These are phyloP conservation scores for Colletotrichum zoysiae DNA, from an alignment of 2,329 filamentous ascomycete species.

Conservation along the genomic window DNA sequence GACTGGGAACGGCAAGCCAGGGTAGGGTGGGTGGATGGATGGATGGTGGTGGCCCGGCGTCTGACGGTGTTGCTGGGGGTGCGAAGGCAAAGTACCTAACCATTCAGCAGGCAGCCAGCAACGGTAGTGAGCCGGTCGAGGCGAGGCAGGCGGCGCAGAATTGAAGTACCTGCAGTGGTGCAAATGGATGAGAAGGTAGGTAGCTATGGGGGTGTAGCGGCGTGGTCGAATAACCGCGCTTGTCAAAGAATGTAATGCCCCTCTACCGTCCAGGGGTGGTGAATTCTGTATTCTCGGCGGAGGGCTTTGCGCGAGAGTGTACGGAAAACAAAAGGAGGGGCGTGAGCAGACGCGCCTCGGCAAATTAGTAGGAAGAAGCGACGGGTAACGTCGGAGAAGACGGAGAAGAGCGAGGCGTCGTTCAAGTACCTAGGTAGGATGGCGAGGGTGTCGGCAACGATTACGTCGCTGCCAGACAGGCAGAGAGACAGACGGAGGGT, in stretches of 20 bases:
- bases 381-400: slow-evolving; percentile 11
- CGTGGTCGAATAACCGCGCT: slow-evolving; percentile 36
- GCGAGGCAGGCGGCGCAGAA: neutral
- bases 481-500: neutral
- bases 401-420: slow-evolving; percentile 2
- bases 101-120: slow-evolving; percentile 8
- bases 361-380: slow-evolving; percentile 3
- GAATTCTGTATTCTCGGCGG: slow-evolving; percentile 18
- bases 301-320: slow-evolving; percentile 35
- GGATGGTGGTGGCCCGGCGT: slow-evolving; percentile 4
- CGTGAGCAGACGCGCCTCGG: slow-evolving; percentile 18
- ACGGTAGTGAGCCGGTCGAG: neutral
- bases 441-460: slow-evolving; percentile 8
- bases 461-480: slow-evolving; percentile 3
- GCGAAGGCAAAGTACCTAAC: slow-evolving; percentile 7
- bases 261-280: slow-evolving; percentile 5
- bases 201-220: slow-evolving; percentile 9
- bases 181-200: neutral
- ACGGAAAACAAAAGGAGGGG: slow-evolving; percentile 11
- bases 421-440: slow-evolving; percentile 11
- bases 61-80: slow-evolving; percentile 21
- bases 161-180: neutral
- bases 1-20: slow-evolving; percentile 38
- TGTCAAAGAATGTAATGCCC: slow-evolving; percentile 23
- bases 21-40: slow-evolving; percentile 17